phyloP scores from a whole-genome alignment of 768 basidiomycete species.

The Suillus americanus region DNA sequence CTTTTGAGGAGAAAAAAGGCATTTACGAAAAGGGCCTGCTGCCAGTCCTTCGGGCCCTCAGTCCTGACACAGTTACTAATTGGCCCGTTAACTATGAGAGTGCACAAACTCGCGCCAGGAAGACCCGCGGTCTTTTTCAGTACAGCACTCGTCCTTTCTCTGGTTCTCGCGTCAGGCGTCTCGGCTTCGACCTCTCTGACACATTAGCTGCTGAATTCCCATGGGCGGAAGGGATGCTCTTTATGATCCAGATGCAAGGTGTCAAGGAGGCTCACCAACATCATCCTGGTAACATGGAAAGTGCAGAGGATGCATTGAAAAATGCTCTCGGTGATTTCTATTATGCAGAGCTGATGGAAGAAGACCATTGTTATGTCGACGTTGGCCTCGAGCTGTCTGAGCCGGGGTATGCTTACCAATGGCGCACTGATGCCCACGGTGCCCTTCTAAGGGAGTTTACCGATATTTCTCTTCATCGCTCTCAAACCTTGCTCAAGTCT shows the following conservation, averaged over 20 bases:
- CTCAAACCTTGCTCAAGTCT: not conserved
- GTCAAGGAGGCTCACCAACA: constrained; percentile 3
- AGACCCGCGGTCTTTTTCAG: too few species aligned
- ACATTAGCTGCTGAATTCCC: not conserved
- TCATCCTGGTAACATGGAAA: not conserved
- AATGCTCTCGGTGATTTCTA: not conserved
- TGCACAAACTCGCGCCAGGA: too few species aligned
- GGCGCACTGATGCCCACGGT: constrained; percentile 2
- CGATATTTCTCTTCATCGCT: not conserved
- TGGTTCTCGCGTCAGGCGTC: not conserved
- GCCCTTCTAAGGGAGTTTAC: too few species aligned
- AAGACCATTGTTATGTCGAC: not conserved
- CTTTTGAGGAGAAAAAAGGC: too few species aligned
- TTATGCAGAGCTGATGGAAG: not conserved
- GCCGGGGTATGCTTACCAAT: not conserved
- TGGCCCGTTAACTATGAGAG: too few species aligned
- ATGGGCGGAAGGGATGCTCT: not conserved
- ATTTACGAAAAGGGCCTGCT: too few species aligned
- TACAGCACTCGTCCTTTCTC: not conserved
- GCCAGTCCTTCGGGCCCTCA: too few species aligned
- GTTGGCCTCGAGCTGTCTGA: constrained; percentile 1
- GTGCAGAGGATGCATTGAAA: not conserved
- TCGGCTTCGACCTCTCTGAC: not conserved
- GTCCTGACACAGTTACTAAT: too few species aligned
- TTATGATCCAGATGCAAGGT: not conserved